Evolutionary conservation across 371 early-diverging fungal genomes (phyloP).

Genomic region (Umbelopsis sp.): DNA sequence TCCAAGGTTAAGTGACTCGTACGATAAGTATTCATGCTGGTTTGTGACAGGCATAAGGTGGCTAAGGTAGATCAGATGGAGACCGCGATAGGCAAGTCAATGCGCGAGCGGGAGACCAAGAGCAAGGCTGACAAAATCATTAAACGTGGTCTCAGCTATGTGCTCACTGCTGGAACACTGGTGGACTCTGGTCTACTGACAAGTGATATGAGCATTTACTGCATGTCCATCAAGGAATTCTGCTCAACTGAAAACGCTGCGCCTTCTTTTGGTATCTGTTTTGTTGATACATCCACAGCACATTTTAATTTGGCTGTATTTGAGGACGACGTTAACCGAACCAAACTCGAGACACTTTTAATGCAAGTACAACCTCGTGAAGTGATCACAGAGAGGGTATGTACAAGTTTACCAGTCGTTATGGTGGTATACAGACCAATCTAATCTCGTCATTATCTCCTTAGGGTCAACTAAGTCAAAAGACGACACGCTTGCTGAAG

Average conservation of each 20-base stretch:
- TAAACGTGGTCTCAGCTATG: constrained; percentile 90
- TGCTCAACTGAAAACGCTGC: constrained; percentile 35
- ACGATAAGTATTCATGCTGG: too few relatives aligned
- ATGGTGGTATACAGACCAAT: too few relatives aligned
- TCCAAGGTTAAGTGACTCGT: too few relatives aligned
- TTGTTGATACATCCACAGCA: constrained; percentile 96
- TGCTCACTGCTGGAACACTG: constrained; percentile 96
- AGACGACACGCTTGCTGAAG: constrained; percentile 76
- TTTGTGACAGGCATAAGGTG: constrained; percentile 70
- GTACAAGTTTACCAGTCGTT: background rate
- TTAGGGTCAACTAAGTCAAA: constrained; percentile 60
- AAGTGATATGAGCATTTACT: constrained; percentile 88
- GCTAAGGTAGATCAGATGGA: constrained; percentile 99
- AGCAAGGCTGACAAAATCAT: constrained; percentile 87
- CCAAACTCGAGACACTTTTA: constrained; percentile 90
- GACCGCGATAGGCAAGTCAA: constrained; percentile 91
- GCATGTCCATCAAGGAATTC: constrained; percentile 85
- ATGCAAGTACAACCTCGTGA: constrained; percentile 92
- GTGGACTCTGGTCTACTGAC: constrained; percentile 89
- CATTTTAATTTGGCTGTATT: constrained; percentile 84
- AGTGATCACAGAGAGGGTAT: constrained; percentile 78
- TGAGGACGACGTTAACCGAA: constrained; percentile 86
- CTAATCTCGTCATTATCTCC: background rate
- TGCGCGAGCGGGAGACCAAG: constrained; percentile 77
- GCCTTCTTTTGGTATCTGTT: constrained; percentile 77